Conservation (phyloP, 768 basidiomycete genomes). For the Lactarius pseudohatsudake region DNA sequence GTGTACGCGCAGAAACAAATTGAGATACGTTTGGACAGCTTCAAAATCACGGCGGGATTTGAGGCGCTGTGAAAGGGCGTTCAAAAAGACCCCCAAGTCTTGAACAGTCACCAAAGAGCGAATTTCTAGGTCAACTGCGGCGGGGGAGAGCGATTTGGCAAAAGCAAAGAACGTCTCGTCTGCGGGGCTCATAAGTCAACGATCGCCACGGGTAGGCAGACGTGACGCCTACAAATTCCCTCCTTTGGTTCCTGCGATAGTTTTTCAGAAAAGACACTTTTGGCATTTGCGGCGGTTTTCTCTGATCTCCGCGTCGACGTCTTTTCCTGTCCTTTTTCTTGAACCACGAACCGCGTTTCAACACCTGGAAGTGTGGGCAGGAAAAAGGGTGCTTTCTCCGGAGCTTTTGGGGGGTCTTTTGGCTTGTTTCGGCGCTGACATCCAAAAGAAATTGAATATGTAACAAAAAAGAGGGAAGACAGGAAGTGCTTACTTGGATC, state of each 20-base stretch:
- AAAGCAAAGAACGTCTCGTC: conserved; percentile 84
- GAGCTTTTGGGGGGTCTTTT: conserved; percentile 91
- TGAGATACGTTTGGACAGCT: conserved; percentile 86
- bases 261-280: conserved; percentile 71
- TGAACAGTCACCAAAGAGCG: conserved; percentile 70
- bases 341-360: conserved; percentile 74
- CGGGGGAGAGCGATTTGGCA: conserved; percentile 84
- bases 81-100: conserved; percentile 65
- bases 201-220: conserved; percentile 16
- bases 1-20: conserved; percentile 82
- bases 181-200: conserved; percentile 33
- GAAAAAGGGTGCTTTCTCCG: conserved; percentile 97
- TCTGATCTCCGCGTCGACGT: conserved; percentile 55
- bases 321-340: conserved; percentile 41
- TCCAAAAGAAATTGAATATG: not conserved
- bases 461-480: not conserved
- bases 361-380: conserved; percentile 89
- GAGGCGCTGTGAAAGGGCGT: conserved; percentile 71
- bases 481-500: conserved; percentile 62
- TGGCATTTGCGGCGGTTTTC: conserved; percentile 48
- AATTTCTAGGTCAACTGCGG: conserved; percentile 88
- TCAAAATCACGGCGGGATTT: conserved; percentile 88
- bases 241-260: conserved; percentile 54
- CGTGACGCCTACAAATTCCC: conserved; percentile 63
- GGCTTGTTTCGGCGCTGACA: conserved; percentile 91